Conservation (phyloP, 306 rosid species). For the Rubus parviflorus region DNA sequence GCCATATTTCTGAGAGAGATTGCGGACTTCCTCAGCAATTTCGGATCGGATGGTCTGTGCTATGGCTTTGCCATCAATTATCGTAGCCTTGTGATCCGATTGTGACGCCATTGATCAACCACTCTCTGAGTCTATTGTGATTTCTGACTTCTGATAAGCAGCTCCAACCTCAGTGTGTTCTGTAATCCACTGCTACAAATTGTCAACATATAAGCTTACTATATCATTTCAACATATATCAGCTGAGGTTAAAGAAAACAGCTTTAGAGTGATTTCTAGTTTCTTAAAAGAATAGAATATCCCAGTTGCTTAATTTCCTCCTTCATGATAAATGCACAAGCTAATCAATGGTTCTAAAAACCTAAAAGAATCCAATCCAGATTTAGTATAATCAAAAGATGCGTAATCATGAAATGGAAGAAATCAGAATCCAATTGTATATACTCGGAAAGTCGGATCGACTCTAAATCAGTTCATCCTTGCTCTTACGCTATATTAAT, state of each 20-base stretch:
- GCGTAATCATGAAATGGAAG: background rate
- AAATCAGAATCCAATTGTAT: background rate
- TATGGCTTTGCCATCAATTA: constrained; percentile 79
- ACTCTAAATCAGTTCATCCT: background rate
- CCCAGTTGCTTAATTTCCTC: background rate
- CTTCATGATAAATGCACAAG: background rate
- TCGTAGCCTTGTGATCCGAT: constrained; percentile 58
- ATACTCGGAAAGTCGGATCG: background rate
- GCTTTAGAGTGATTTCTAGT: background rate
- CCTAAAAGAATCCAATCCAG: background rate
- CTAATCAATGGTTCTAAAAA: background rate
- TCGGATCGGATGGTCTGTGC: constrained; percentile 77
- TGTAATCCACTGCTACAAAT: background rate
- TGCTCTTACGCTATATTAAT: background rate
- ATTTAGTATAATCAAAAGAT: background rate
- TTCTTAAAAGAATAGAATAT: background rate
- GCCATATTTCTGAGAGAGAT: constrained; percentile 64
- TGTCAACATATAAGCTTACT: background rate
- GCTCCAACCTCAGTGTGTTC: constrained; percentile 1
- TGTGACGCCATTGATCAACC: constrained; percentile 31
- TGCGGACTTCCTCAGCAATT: constrained; percentile 59
- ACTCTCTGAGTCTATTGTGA: background rate
- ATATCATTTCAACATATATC: background rate
- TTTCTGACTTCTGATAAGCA: background rate
- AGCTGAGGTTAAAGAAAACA: background rate